These are phyloP conservation scores for Lagenaria siceraria DNA, from an alignment of 306 rosid genomes.

Conservation along the genomic window DNA sequence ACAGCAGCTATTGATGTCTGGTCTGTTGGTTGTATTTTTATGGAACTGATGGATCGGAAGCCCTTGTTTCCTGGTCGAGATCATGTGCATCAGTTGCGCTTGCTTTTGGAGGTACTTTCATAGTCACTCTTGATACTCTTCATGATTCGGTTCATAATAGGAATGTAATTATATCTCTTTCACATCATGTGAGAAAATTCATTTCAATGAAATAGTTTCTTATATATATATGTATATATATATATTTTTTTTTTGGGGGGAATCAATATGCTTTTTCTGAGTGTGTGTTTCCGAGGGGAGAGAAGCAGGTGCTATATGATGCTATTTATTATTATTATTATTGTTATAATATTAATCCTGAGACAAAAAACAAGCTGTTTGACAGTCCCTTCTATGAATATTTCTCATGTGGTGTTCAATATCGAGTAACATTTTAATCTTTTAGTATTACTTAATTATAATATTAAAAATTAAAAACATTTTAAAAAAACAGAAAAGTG, in stretches of 20 bases:
- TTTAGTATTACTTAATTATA: not conserved
- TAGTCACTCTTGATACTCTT: not conserved
- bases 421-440: not conserved
- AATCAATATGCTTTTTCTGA: not conserved
- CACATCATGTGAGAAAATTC: not conserved
- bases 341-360: not conserved
- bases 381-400: not conserved
- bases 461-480: not conserved
- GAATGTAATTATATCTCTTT: not conserved
- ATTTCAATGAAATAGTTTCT: not conserved
- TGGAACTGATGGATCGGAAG: conserved; percentile 94
- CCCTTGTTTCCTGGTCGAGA: conserved; percentile 96
- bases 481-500: no score
- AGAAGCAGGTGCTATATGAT: not conserved
- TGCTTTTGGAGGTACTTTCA: conserved; percentile 79
- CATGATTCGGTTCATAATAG: not conserved
- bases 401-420: not conserved
- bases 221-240: no score
- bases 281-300: not conserved
- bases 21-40: conserved; percentile 96
- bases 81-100: conserved; percentile 87
- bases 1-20: conserved; percentile 97
- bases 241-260: no score
- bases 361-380: not conserved
- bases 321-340: not conserved